Evolutionary conservation across 768 basidiomycete species (phyloP), one percentile per base, ranked within the genome.

Genomic region (Boletus insuetus): DNA sequence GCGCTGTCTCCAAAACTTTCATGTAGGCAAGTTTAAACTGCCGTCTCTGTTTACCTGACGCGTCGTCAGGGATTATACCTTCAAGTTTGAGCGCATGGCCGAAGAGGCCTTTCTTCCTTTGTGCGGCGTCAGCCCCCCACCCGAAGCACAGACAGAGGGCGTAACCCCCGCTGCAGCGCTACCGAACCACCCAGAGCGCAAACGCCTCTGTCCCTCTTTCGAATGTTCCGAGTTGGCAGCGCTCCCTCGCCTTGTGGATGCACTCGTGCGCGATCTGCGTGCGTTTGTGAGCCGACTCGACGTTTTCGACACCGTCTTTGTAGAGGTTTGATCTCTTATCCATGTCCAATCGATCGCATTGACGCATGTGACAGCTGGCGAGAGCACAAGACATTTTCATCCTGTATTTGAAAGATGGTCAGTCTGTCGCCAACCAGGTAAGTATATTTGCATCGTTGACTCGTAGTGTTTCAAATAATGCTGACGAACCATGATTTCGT

Each of bases 321-420:
- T 35, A 37, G 63, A 64, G 63, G 63, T 63, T 12, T 22, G 48
- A 5, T 45, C 22, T 16, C 13, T 11, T 20, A 9, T 4, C 3
- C 24, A 3, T 20, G 9, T 24, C 22, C 26, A 5, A 12, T 16
- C 10, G 3, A 13, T 22, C 6, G 20, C 19, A 6, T 4, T 45
- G n/a, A 55, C 20, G 0, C 11, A 11, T 10, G 17, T 24, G 11
- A 31, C 26, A 64, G 64, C 12, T 64, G 42, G 44, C 54, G n/a
- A 53, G 63, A 35, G 54, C 51, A 29, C 64, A 64, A 43, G 63
- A 62, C 22, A 41, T 59, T 13, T 45, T 62, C 12, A 8, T 64
- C 20, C 2, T 64, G n/a, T 59, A 59, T 43, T 38, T 64, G 42
- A 65, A 64, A 41, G 64, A 65, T 22, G 60, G 64, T 13, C 60